Evolutionary conservation across 139 green algal genomes (phyloP).

Genomic region (Ostreobium quekettii): DNA sequence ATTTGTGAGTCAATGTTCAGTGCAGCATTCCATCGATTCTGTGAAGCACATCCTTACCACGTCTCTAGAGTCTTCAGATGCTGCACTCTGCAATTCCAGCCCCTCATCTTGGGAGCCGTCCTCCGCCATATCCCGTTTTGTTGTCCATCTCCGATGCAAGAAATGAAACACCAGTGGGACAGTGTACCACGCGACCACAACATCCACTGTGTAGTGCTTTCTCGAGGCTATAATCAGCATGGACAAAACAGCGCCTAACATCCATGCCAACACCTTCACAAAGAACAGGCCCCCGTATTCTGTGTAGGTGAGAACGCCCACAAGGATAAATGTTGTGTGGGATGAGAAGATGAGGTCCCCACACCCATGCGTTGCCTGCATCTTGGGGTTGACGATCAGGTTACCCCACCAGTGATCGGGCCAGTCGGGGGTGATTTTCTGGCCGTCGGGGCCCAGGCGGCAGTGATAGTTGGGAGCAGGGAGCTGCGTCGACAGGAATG

Average conservation of each 20-base stretch:
- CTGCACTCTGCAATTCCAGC: no score
- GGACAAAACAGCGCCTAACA: slow-evolving; percentile 34
- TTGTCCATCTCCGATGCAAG: slow-evolving; percentile 38
- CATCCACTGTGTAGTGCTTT: slow-evolving; percentile 86
- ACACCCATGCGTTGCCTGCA: slow-evolving; percentile 61
- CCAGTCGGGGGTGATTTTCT: slow-evolving; percentile 34
- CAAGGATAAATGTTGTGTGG: slow-evolving; percentile 71
- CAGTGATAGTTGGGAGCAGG: slow-evolving; percentile 84
- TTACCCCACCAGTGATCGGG: slow-evolving; percentile 63
- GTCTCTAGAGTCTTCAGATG: no score
- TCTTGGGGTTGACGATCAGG: slow-evolving; percentile 53
- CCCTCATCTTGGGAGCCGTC: no score
- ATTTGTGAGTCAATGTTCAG: no score
- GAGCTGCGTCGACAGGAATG: slow-evolving; percentile 77
- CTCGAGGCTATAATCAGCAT: slow-evolving; percentile 78
- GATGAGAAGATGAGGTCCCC: slow-evolving; percentile 90
- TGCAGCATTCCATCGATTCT: no score
- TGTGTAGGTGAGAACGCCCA: slow-evolving; percentile 66
- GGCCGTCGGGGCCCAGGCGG: slow-evolving; percentile 24
- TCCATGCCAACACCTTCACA: slow-evolving; percentile 46
- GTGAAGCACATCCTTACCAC: no score
- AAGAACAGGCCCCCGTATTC: slow-evolving; percentile 55
- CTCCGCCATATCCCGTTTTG: slow-evolving; percentile 14
- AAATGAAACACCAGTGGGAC: slow-evolving; percentile 80
- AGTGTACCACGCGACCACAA: slow-evolving; percentile 70